These are phyloP conservation scores for Trichoderma sp. DNA, from an alignment of 2,329 filamentous ascomycete species.

Conservation along the genomic window DNA sequence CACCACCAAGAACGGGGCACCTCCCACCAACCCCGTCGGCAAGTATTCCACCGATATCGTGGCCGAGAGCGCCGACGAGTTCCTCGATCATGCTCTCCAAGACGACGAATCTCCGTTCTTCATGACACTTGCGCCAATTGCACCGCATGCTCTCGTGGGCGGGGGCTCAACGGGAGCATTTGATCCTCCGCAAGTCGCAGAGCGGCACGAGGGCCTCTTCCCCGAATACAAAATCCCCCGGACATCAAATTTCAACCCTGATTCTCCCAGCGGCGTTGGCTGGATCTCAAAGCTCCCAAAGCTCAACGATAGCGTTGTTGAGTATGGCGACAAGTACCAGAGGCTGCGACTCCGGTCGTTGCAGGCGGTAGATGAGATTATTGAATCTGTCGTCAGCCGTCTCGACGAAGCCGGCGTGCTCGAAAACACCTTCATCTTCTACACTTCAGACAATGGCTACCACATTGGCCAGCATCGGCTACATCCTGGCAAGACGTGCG, in stretches of 20 bases:
- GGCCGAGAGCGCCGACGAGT: slow-evolving; percentile 59
- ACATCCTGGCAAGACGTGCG: slow-evolving; percentile 61
- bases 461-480: slow-evolving; percentile 64
- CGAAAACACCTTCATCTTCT: slow-evolving; percentile 64
- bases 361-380: slow-evolving; percentile 59
- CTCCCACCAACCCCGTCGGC: slow-evolving; percentile 38
- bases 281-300: slow-evolving; percentile 51
- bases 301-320: slow-evolving; percentile 48
- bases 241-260: slow-evolving; percentile 68
- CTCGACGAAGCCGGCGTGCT: slow-evolving; percentile 49
- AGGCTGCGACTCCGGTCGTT: slow-evolving; percentile 55
- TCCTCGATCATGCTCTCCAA: slow-evolving; percentile 62
- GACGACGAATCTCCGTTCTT: slow-evolving; percentile 64
- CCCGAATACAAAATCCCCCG: slow-evolving; percentile 62
- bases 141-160: slow-evolving; percentile 62
- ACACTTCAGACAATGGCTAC: slow-evolving; percentile 63
- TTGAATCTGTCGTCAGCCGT: slow-evolving; percentile 49
- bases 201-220: slow-evolving; percentile 67
- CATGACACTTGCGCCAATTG: slow-evolving; percentile 66
- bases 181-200: slow-evolving; percentile 58
- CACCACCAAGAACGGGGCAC: slow-evolving; percentile 38
- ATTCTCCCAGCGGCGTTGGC: slow-evolving; percentile 48
- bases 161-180: slow-evolving; percentile 36
- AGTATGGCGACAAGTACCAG: slow-evolving; percentile 57
- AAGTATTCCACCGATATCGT: slow-evolving; percentile 60